Evolutionary conservation across 208 protist genomes (phyloP), one percentile per base, ranked within the genome.

Genomic region (Trypanosoma vivax): DNA sequence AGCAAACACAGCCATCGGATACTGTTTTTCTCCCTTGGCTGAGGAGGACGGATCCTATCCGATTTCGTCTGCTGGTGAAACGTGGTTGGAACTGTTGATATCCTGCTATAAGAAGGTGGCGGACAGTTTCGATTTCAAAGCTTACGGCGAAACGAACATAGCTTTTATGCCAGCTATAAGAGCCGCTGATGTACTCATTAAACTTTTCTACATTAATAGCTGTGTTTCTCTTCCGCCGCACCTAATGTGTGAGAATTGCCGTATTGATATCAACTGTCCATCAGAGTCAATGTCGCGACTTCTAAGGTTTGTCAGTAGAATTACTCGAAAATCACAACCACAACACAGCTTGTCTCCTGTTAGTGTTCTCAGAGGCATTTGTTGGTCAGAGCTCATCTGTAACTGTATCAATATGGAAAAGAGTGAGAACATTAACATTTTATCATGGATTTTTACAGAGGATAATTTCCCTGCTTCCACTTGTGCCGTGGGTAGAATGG

Each of bases 1-100:
- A 10, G 62, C 79, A 31, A 51, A 87, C 38, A 65, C 62, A 5
- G 68, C 76, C n/a, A 79, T 77, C 29, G 62, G 72, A 27, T 58
- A 85, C 49, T 69, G 58, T 33, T 73, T 88, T 46, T 83, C 84
- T 33, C 70, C 72, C 0, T 54, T 82, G 41, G 77, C 74, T 10
- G 62, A 88, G 30, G 76, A 74, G 3, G 79, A 88, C 27, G 84
- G 84, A 42, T 60, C 70, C 45, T 92, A 81, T 65, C 65, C 75
- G 3, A 3, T 9, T 16, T 3, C 24, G 27, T 37, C 48, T 14
- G 2, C 47, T 51, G 10, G 61, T 55, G 31, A 66, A 50, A 49
- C 48, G 0, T 90, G 83, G 83, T 49, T 87, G 0, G 60, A 84
- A 50, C 66, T 56, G 13, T 64, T 90, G 14, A 31, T 85, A 25